A percentile compares a stretch with the other conserved stretches of the same genome.
Conservation (phyloP, 257 asterid species). For the Penstemon newberryi region DNA sequence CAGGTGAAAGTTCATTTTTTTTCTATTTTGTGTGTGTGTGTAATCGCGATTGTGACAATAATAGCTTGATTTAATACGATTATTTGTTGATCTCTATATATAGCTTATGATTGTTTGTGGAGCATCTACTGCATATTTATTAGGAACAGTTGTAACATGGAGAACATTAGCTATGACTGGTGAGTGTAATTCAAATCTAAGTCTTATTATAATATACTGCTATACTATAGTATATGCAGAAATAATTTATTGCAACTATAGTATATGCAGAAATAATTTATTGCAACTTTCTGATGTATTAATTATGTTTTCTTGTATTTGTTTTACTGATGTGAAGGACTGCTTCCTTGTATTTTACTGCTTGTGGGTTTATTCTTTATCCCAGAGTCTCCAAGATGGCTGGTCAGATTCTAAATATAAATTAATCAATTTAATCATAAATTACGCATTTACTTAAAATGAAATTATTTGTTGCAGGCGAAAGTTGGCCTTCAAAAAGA, state of each 20-base stretch:
- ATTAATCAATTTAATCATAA: neutral
- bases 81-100: neutral
- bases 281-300: neutral
- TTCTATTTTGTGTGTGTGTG: neutral
- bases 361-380: constrained; percentile 68
- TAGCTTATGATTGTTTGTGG: constrained; percentile 91
- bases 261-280: neutral
- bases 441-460: neutral
- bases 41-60: neutral
- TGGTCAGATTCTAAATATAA: constrained; percentile 47
- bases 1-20: constrained; percentile 48
- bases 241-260: neutral
- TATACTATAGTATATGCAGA: neutral
- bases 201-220: too few species aligned
- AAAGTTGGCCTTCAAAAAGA: constrained; percentile 68
- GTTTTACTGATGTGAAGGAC: constrained; percentile 42
- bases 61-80: neutral
- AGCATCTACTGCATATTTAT: constrained; percentile 60
- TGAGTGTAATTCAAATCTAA: constrained; percentile 24
- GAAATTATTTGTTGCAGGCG: constrained; percentile 49
- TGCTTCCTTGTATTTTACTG: constrained; percentile 67
- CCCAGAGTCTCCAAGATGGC: constrained; percentile 98
- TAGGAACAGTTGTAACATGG: constrained; percentile 75
- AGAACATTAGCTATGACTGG: constrained; percentile 75
- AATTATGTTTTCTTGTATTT: constrained; percentile 5